Conservation (phyloP, 2,329 filamentous ascomycete species). For the Xylariaceae sp. region DNA sequence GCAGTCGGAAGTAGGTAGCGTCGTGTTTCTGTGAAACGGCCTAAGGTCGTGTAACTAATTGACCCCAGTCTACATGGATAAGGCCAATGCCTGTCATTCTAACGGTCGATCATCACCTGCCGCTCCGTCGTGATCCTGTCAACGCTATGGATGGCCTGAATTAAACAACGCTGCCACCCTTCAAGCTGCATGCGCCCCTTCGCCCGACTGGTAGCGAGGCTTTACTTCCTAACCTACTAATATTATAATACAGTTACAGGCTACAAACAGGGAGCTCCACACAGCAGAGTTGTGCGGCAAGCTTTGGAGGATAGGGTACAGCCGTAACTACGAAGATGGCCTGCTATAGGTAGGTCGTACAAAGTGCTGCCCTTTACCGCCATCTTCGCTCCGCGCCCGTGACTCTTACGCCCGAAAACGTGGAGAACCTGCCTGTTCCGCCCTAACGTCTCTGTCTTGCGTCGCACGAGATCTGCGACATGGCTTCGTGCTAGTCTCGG, state of each 20-base stretch:
- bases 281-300: not conserved
- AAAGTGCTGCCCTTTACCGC: constrained; percentile 12
- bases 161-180: not conserved
- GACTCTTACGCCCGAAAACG: constrained; percentile 11
- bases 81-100: constrained; percentile 1
- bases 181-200: not conserved
- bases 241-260: not conserved
- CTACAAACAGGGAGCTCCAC: not conserved
- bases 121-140: constrained; percentile 1
- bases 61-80: not conserved
- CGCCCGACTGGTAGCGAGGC: not conserved
- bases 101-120: not conserved
- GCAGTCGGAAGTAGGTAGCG: not conserved
- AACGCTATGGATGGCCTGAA: constrained; percentile 2
- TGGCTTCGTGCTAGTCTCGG: constrained; percentile 8
- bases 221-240: not conserved
- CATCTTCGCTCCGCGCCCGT: constrained; percentile 17
- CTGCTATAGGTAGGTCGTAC: constrained; percentile 5
- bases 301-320: not conserved
- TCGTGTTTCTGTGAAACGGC: constrained; percentile 6
- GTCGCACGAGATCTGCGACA: constrained; percentile 8
- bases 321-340: not conserved
- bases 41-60: constrained; percentile 11
- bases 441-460: not conserved
- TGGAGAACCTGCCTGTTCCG: constrained; percentile 3